Evolutionary conservation across 148 eudicot genomes (phyloP).

Genomic region (Diospyros kaki): DNA sequence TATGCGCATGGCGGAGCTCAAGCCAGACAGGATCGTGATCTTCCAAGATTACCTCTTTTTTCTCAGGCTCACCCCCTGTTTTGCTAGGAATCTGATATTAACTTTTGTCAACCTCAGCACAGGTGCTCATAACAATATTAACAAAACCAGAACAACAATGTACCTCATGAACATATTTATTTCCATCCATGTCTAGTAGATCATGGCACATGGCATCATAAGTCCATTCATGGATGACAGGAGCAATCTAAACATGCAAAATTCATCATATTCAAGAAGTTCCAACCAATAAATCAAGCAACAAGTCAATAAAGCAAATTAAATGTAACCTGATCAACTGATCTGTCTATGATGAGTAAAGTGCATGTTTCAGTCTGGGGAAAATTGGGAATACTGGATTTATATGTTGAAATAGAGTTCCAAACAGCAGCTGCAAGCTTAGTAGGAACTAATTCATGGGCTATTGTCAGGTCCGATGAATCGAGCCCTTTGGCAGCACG

Average conservation of each 20-base stretch:
- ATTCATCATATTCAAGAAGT: slow-evolving; percentile 11
- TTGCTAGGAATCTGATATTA: slow-evolving; percentile 62
- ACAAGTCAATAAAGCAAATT: background rate
- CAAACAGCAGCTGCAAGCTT: slow-evolving; percentile 87
- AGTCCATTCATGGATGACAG: slow-evolving; percentile 98
- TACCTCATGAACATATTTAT: slow-evolving; percentile 88
- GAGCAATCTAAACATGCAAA: slow-evolving; percentile 66
- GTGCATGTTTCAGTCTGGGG: slow-evolving; percentile 94
- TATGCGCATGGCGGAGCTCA: slow-evolving; percentile 85
- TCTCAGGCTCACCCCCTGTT: slow-evolving; percentile 74
- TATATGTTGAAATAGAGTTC: slow-evolving; percentile 57
- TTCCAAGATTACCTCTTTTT: slow-evolving; percentile 74
- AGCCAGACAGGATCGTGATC: slow-evolving; percentile 96
- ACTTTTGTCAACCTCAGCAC: slow-evolving; percentile 6
- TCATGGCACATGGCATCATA: slow-evolving; percentile 99
- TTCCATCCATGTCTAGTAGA: slow-evolving; percentile 86
- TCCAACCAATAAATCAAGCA: slow-evolving; percentile 16
- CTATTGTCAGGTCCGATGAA: slow-evolving; percentile 24
- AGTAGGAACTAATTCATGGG: slow-evolving; percentile 55
- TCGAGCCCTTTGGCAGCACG: slow-evolving; percentile 52
- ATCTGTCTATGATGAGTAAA: slow-evolving; percentile 87
- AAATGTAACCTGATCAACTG: slow-evolving; percentile 70
- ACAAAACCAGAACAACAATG: slow-evolving; percentile 13
- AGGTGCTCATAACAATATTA: slow-evolving; percentile 10
- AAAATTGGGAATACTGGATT: slow-evolving; percentile 63